Evolutionary conservation across 2,329 filamentous ascomycete genomes (phyloP).

Genomic region (Pezicula neosporulosa): DNA sequence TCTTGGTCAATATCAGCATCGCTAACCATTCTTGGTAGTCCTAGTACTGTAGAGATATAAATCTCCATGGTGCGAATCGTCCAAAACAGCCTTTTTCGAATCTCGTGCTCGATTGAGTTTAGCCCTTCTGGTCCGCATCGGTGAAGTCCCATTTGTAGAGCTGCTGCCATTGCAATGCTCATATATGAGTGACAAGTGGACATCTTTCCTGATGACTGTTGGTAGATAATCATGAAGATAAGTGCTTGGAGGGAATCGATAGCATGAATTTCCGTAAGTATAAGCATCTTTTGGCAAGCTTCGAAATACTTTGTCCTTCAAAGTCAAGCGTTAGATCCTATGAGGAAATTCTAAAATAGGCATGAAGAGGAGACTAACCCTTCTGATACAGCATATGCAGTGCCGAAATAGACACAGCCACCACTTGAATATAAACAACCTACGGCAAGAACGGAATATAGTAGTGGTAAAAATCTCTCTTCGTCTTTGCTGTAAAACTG

Average conservation of each 20-base stretch:
- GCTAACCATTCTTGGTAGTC: conserved; percentile 61
- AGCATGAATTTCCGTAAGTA: conserved; percentile 65
- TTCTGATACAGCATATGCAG: too few relatives aligned
- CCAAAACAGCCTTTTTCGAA: conserved; percentile 63
- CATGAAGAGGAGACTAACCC: too few relatives aligned
- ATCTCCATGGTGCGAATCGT: conserved; percentile 68
- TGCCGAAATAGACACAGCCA: too few relatives aligned
- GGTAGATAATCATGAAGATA: conserved; percentile 76
- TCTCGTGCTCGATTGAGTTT: conserved; percentile 60
- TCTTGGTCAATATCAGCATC: conserved; percentile 66
- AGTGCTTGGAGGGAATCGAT: conserved; percentile 71
- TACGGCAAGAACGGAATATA: too few relatives aligned
- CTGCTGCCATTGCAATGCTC: conserved; percentile 71
- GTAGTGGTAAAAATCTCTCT: too few relatives aligned
- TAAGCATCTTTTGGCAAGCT: too few relatives aligned
- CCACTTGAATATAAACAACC: too few relatives aligned
- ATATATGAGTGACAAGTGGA: conserved; percentile 79
- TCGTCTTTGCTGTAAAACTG: too few relatives aligned
- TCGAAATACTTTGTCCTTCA: too few relatives aligned
- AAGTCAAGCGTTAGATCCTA: too few relatives aligned
- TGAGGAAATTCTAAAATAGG: too few relatives aligned
- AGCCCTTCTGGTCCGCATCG: conserved; percentile 63
- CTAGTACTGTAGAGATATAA: conserved; percentile 64
- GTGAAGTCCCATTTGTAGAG: conserved; percentile 75
- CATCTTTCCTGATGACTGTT: conserved; percentile 75